Evolutionary conservation across 306 rosid genomes (phyloP).

Genomic region (Senna siamea): DNA sequence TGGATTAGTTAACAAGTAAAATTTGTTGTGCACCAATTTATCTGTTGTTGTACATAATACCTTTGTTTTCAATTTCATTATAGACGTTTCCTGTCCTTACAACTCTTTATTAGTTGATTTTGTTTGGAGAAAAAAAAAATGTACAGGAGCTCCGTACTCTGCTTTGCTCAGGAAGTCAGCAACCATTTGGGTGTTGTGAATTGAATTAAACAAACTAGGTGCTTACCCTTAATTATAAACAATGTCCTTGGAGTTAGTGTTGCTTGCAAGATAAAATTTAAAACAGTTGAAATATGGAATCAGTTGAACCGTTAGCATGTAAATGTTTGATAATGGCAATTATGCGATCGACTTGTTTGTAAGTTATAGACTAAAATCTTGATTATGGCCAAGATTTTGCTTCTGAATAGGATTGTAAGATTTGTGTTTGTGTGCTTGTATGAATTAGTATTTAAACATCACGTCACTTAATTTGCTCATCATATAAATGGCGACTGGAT

Average conservation of each 20-base stretch:
- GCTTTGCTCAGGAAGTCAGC: background rate
- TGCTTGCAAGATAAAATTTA: conserved; percentile 13
- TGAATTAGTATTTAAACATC: background rate
- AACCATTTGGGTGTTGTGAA: background rate
- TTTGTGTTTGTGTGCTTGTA: background rate
- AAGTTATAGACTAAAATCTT: conserved; percentile 2
- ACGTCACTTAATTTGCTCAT: background rate
- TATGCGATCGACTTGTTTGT: background rate
- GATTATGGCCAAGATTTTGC: conserved; percentile 3
- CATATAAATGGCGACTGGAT: background rate
- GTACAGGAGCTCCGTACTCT: too few relatives aligned
- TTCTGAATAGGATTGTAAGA: background rate
- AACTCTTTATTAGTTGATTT: background rate
- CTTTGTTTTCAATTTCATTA: background rate
- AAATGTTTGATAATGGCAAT: background rate
- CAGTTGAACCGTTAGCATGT: background rate
- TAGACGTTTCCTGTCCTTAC: background rate
- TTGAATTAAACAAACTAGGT: background rate
- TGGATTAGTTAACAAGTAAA: background rate
- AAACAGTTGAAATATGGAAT: background rate
- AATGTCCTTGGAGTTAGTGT: background rate
- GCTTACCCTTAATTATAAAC: background rate
- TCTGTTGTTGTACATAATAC: background rate
- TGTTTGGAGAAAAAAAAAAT: background rate
- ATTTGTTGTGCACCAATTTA: background rate